Conservation (phyloP, 2,329 filamentous ascomycete species). For the Trichophyton schoenleinii region DNA sequence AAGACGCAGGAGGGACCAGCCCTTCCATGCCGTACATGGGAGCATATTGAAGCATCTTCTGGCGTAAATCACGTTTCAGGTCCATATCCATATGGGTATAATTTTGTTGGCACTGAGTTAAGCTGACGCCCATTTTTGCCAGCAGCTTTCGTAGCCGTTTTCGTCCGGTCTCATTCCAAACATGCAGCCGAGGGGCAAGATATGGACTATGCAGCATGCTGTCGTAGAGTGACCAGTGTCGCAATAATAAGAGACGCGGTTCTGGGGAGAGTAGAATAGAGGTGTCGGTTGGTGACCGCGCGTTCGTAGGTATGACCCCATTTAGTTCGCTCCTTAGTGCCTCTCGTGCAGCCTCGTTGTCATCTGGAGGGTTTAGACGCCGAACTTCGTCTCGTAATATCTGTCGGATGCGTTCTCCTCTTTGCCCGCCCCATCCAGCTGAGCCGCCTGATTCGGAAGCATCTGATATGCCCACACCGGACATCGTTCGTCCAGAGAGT, state of each 20-base stretch:
- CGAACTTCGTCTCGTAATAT: slow-evolving; percentile 86
- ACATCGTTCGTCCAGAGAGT: slow-evolving; percentile 73
- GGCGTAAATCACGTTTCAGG: slow-evolving; percentile 73
- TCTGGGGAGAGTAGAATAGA: slow-evolving; percentile 88
- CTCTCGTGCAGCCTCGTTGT: slow-evolving; percentile 46
- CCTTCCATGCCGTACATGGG: slow-evolving; percentile 89
- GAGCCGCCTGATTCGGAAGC: slow-evolving; percentile 42
- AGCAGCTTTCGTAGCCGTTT: slow-evolving; percentile 87
- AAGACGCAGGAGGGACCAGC: slow-evolving; percentile 68
- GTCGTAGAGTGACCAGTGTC: slow-evolving; percentile 96
- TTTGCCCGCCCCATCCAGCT: slow-evolving; percentile 66
- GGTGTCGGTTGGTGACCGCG: slow-evolving; percentile 76
- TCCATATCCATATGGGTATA: slow-evolving; percentile 99
- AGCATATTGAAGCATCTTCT: slow-evolving; percentile 80
- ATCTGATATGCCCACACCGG: slow-evolving; percentile 56
- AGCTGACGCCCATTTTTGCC: slow-evolving; percentile 93
- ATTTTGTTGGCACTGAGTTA: slow-evolving; percentile 86
- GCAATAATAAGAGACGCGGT: slow-evolving; percentile 78
- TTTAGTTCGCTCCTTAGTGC: slow-evolving; percentile 52
- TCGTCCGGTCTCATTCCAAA: slow-evolving; percentile 82
- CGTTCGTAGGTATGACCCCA: slow-evolving; percentile 80
- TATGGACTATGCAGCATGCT: slow-evolving; percentile 98
- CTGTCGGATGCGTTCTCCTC: slow-evolving; percentile 72
- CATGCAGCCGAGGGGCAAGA: slow-evolving; percentile 77
- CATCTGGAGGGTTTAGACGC: slow-evolving; percentile 70